These are phyloP conservation scores for Trametes sanguinea DNA, from an alignment of 768 basidiomycete genomes.

Conservation along the genomic window DNA sequence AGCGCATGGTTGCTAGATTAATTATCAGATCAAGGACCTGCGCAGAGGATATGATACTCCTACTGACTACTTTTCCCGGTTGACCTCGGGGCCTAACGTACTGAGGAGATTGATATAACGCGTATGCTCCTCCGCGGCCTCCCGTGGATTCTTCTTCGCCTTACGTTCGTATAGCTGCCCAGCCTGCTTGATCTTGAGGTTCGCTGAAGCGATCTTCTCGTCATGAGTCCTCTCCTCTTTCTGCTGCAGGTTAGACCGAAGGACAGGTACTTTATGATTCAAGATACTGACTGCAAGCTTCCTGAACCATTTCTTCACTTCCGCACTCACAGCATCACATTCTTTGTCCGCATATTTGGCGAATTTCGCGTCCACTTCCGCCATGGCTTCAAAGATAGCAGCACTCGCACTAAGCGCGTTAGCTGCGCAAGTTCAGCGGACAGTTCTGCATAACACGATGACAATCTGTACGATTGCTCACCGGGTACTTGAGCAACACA, in stretches of 20 bases:
- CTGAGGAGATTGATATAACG: constrained; percentile 76
- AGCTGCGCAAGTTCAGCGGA: constrained; percentile 40
- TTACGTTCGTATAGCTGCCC: constrained; percentile 80
- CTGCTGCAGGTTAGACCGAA: constrained; percentile 38
- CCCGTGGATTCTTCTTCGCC: constrained; percentile 67
- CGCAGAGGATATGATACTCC: neutral
- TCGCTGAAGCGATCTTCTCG: constrained; percentile 64
- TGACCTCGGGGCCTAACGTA: constrained; percentile 73
- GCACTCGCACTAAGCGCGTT: constrained; percentile 69
- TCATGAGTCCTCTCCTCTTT: constrained; percentile 83
- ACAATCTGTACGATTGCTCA: constrained; percentile 34
- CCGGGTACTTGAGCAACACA: constrained; percentile 64
- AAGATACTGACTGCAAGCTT: constrained; percentile 62
- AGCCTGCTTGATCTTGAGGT: constrained; percentile 77
- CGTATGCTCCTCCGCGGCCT: constrained; percentile 72
- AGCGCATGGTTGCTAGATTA: constrained; percentile 64
- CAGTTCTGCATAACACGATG: neutral
- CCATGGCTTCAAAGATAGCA: constrained; percentile 65
- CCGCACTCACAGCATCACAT: constrained; percentile 59
- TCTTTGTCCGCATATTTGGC: constrained; percentile 75
- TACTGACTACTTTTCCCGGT: constrained; percentile 77
- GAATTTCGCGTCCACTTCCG: constrained; percentile 75
- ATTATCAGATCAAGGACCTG: neutral
- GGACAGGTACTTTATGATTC: too few species aligned
- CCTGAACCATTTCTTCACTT: constrained; percentile 87